These are phyloP conservation scores for Neurospora sp. DNA, from an alignment of 495 filamentous ascomycete genomes.

Conservation along the genomic window DNA sequence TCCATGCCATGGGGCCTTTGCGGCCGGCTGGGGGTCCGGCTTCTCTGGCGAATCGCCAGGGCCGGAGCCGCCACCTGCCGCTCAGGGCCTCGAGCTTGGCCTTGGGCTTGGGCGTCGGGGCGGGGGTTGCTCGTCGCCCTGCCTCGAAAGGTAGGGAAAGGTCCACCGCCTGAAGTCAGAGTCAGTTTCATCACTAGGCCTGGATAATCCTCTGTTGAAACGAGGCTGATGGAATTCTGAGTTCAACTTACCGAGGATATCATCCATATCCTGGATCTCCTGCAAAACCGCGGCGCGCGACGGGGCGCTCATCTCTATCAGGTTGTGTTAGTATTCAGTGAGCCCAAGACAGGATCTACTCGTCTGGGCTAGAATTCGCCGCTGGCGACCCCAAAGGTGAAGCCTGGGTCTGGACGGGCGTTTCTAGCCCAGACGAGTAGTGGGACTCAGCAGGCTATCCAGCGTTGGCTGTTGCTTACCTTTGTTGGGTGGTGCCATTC, in stretches of 20 bases:
- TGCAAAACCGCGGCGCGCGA: not conserved
- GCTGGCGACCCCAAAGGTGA: no score
- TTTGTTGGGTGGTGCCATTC: not conserved
- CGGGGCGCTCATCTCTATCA: not conserved
- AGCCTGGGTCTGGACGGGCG: no score
- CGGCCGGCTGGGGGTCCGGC: not conserved
- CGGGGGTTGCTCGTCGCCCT: not conserved
- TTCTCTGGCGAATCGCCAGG: not conserved
- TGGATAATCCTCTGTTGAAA: not conserved
- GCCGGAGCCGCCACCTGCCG: not conserved
- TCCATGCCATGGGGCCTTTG: not conserved
- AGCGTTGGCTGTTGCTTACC: not conserved
- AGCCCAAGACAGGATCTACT: not conserved
- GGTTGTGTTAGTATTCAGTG: not conserved
- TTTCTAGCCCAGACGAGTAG: no score
- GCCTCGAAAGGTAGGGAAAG: not conserved
- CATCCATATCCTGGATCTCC: not conserved
- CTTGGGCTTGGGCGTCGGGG: not conserved
- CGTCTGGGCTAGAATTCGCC: no score
- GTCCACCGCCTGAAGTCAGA: not conserved
- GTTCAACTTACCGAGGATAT: not conserved
- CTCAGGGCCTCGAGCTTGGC: not conserved
- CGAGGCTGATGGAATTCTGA: not conserved
- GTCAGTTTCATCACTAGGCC: not conserved
- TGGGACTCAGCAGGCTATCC: not conserved